Evolutionary conservation across 1,284 basidiomycete species (phyloP), one percentile per base, ranked within the genome.

Genomic region (Calocybe gambosa): DNA sequence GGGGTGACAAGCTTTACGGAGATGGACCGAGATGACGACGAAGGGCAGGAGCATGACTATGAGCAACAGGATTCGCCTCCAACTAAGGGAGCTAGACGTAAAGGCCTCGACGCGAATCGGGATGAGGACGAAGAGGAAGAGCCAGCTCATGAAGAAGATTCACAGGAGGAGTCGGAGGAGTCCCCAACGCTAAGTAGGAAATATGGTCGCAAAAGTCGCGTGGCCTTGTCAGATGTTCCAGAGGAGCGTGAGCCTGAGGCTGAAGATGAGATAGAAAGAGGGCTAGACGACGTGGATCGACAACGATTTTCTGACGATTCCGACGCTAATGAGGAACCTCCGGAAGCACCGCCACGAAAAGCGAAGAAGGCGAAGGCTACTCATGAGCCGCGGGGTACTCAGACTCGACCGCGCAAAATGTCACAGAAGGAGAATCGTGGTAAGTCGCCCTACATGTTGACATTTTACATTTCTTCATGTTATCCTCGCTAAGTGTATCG

Each of bases 181-280:
- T 49, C 51, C n/a, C 52, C 47, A 36, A 49, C 49, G 19, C 56
- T 52, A n/a, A 52, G 53, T 15, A 48, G 53, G 19, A 46, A 53
- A 33, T 52, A 46, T 46, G 54, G 44, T 37, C 55, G 55, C 21
- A 62, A 61, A 40, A 55, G 51, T 12, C 47, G 48, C 19, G 56
- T 48, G 5, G 29, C 43, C 28, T 37, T 55, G 39, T 43, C 52
- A 18, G 44, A 57, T 46, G 45, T 56, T 35, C 49, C 52, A n/a
- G 55, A 57, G 16, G 59, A 56, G 34, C 42, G 34, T 16, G 55
- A 57, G 18, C 49, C 53, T n/a, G 51, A 52, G 20, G 39, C 76
- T 23, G 82, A 85, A 46, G 74, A 79, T 15, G 79, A 80, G 26
- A 77, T 80, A 44, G 70, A 67, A 1, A 68, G 68, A 18, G 76